Evolutionary conservation across 1,139 yeast genomes (phyloP).

Genomic region (Candida dubliniensis): DNA sequence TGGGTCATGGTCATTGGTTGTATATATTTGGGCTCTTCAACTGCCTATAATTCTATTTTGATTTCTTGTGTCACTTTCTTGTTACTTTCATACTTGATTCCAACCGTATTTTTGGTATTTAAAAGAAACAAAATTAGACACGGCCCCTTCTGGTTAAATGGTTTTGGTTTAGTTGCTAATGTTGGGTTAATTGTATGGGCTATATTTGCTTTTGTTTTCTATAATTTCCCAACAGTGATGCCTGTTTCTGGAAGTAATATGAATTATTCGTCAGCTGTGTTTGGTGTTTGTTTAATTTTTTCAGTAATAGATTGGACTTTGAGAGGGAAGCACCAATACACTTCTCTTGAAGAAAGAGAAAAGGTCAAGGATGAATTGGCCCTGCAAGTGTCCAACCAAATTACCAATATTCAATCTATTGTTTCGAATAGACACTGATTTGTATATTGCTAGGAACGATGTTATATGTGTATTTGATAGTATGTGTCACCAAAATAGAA

Average conservation of each 20-base stretch:
- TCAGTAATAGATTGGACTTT: constrained; percentile 38
- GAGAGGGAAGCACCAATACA: constrained; percentile 37
- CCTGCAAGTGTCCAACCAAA: constrained; percentile 27
- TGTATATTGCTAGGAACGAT: too few species aligned
- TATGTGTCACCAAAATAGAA: too few species aligned
- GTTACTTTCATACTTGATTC: constrained; percentile 36
- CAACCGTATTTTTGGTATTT: constrained; percentile 30
- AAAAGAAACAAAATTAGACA: constrained; percentile 38
- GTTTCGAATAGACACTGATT: constrained; percentile 15
- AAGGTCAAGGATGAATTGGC: constrained; percentile 25
- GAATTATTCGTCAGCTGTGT: constrained; percentile 48
- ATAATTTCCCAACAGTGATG: constrained; percentile 45
- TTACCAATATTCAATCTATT: constrained; percentile 25
- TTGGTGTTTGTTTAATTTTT: constrained; percentile 33
- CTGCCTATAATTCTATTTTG: constrained; percentile 44
- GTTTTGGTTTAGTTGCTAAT: constrained; percentile 19
- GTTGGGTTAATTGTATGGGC: constrained; percentile 31
- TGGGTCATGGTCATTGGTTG: constrained; percentile 41
- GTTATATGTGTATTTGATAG: too few species aligned
- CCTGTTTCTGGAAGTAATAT: constrained; percentile 45
- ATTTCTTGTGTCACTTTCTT: constrained; percentile 39
- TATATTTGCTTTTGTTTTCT: constrained; percentile 40
- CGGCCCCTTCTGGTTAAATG: constrained; percentile 53
- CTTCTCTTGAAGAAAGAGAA: constrained; percentile 27
- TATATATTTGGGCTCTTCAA: constrained; percentile 42